These are phyloP conservation scores for Solanum boliviense DNA, from an alignment of 257 asterid genomes.

Conservation along the genomic window DNA sequence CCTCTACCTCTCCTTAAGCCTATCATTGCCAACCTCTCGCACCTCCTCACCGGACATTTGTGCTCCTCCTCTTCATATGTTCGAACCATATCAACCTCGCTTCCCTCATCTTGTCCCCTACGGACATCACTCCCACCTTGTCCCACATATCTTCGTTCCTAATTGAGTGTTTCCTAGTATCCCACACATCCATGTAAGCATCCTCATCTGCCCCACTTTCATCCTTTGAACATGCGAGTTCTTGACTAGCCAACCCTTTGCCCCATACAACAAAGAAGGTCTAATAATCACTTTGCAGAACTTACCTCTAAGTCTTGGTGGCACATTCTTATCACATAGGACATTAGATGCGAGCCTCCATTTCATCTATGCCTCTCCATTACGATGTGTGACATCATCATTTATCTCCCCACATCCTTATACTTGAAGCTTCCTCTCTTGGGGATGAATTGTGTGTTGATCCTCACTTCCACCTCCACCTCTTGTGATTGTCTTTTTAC, in stretches of 20 bases:
- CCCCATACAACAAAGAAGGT: neutral
- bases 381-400: neutral
- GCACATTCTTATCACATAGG: neutral
- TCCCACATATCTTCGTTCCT: neutral
- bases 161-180: neutral
- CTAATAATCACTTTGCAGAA: neutral
- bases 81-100: neutral
- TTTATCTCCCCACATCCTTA: neutral
- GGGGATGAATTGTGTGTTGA: neutral
- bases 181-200: neutral
- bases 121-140: neutral
- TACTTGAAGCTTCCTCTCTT: neutral
- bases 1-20: neutral
- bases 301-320: neutral
- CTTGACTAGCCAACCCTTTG: neutral
- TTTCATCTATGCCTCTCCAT: neutral
- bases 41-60: neutral
- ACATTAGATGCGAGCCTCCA: neutral
- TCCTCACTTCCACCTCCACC: neutral
- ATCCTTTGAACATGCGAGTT: neutral
- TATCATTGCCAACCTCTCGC: neutral
- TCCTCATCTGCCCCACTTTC: rapidly evolving
- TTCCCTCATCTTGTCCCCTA: neutral
- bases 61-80: neutral
- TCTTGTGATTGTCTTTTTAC: neutral